Evolutionary conservation across 176 grass and related monocot species (phyloP).

Genomic region (Dactylis glomerata): DNA sequence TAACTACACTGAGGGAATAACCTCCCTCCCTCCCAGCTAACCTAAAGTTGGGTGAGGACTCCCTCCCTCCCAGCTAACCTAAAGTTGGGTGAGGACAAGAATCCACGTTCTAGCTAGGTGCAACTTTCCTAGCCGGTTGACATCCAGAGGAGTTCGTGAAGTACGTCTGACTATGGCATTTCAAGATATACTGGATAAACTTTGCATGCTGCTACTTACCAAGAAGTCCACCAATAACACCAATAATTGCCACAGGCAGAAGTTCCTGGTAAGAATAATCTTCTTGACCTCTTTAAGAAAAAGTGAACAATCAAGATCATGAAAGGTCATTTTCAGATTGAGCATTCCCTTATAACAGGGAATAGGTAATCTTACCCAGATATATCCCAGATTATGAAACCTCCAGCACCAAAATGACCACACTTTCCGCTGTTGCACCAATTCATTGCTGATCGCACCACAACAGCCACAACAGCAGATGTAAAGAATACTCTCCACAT

Average conservation of each 20-base stretch:
- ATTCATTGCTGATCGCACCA: constrained; percentile 85
- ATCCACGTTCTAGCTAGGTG: background rate
- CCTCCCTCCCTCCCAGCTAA: background rate
- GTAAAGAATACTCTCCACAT: constrained; percentile 99
- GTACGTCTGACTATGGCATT: constrained; percentile 19
- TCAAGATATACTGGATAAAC: constrained; percentile 17
- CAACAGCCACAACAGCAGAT: constrained; percentile 95
- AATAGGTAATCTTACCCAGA: constrained; percentile 66
- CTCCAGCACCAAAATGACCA: constrained; percentile 97
- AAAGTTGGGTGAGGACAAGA: background rate
- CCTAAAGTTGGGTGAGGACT: background rate
- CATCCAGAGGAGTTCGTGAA: background rate
- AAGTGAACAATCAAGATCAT: constrained; percentile 39
- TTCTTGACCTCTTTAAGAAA: constrained; percentile 90
- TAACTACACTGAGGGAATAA: background rate
- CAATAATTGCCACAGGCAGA: constrained; percentile 94
- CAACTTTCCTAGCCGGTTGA: background rate
- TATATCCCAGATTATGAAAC: constrained; percentile 99
- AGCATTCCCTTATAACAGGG: background rate
- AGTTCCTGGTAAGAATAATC: constrained; percentile 98
- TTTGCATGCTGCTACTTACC: constrained; percentile 42
- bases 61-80: background rate
- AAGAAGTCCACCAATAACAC: constrained; percentile 94
- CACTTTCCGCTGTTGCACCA: constrained; percentile 98
- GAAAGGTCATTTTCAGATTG: constrained; percentile 21